Conservation (phyloP, 2,329 filamentous ascomycete species). For the Colletotrichum scovillei region DNA sequence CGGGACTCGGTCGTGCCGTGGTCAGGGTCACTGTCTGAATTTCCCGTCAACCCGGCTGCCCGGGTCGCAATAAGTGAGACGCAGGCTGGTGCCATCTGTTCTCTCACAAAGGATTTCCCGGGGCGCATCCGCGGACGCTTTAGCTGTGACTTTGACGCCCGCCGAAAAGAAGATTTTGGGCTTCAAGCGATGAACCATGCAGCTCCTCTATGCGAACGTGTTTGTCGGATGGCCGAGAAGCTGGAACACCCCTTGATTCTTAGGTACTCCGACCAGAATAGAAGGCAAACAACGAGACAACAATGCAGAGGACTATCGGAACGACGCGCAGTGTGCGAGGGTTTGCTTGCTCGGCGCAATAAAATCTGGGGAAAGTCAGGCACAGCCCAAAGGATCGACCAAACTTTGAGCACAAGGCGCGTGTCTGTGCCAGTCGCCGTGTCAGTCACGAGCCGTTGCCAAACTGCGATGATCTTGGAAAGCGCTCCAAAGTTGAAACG, state of each 20-base stretch:
- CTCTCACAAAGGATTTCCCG: conserved; percentile 4
- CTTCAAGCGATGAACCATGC: conserved; percentile 1
- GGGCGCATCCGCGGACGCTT: conserved; percentile 3
- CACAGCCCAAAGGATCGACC: conserved; percentile 11
- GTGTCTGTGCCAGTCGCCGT: not conserved
- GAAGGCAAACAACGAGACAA: not conserved
- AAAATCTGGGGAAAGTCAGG: conserved; percentile 21
- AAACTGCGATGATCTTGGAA: not conserved
- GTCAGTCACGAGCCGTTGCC: not conserved
- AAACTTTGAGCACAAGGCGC: not conserved
- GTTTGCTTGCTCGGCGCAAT: conserved; percentile 11
- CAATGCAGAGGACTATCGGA: not conserved
- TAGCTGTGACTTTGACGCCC: not conserved
- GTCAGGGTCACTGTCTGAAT: not conserved
- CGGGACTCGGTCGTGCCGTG: conserved; percentile 16
- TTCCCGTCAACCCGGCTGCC: not conserved
- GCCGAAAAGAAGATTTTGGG: not conserved
- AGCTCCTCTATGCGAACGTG: not conserved
- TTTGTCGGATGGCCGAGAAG: not conserved
- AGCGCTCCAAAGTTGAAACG: not conserved
- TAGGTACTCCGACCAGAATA: too few species aligned
- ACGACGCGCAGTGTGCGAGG: not conserved
- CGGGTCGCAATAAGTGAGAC: not conserved
- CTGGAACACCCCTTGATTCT: not conserved
- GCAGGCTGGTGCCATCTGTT: conserved; percentile 2